A percentile compares a stretch with the other conserved stretches of the same genome.
Conservation (phyloP, 495 filamentous ascomycete species). For the Penicillium mononematosum region DNA sequence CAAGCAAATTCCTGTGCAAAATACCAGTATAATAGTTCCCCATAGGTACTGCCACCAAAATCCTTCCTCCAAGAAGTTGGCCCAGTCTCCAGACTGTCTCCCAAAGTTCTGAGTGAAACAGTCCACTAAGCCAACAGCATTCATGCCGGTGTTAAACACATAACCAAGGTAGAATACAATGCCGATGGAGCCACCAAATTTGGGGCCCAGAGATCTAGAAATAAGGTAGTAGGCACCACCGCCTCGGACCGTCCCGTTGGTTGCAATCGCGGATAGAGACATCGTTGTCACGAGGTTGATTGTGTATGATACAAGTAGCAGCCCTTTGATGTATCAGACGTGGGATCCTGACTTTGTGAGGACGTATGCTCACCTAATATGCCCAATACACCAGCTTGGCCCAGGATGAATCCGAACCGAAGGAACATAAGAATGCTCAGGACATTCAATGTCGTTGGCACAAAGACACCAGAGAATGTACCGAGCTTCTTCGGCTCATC, state of each 20-base stretch:
- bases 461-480: slow-evolving; percentile 77
- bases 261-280: slow-evolving; percentile 84
- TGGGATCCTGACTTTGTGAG: neutral
- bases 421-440: slow-evolving; percentile 92
- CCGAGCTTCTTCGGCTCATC: slow-evolving; percentile 64
- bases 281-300: slow-evolving; percentile 83
- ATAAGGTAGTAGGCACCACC: slow-evolving; percentile 90
- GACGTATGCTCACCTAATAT: slow-evolving; percentile 62
- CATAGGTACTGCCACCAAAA: slow-evolving; percentile 81
- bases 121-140: slow-evolving; percentile 82
- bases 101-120: slow-evolving; percentile 80
- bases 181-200: slow-evolving; percentile 89
- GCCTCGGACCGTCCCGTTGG: slow-evolving; percentile 84
- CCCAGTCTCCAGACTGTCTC: slow-evolving; percentile 53
- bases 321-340: slow-evolving; percentile 46
- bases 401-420: slow-evolving; percentile 75
- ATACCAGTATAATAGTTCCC: slow-evolving; percentile 65
- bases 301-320: slow-evolving; percentile 69
- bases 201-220: slow-evolving; percentile 79
- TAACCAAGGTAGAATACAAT: slow-evolving; percentile 86
- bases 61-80: slow-evolving; percentile 63
- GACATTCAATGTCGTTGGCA: slow-evolving; percentile 85
- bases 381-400: slow-evolving; percentile 74
- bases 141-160: slow-evolving; percentile 84
- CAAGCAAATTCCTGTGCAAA: slow-evolving; percentile 76